These are phyloP conservation scores for Phytophthora fragariaefolia DNA, from an alignment of 352 stramenopile genomes.

Conservation along the genomic window DNA sequence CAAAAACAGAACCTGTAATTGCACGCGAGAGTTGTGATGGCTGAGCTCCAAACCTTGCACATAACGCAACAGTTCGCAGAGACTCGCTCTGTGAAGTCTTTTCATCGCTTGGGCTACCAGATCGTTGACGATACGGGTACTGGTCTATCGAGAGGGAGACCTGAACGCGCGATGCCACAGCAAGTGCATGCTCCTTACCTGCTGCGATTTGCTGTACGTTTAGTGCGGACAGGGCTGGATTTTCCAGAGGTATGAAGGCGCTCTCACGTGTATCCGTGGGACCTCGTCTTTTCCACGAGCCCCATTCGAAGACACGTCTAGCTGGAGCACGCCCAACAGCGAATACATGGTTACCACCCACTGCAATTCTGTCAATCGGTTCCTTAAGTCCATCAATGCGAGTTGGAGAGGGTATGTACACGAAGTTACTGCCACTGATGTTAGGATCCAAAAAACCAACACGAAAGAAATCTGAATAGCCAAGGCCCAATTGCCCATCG, in stretches of 20 bases:
- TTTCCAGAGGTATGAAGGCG: slow-evolving; percentile 55
- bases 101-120: slow-evolving; percentile 5
- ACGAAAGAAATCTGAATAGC: slow-evolving; percentile 66
- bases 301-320: slow-evolving; percentile 72
- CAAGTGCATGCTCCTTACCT: slow-evolving; percentile 72
- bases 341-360: slow-evolving; percentile 78
- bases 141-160: slow-evolving; percentile 53
- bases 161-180: slow-evolving; percentile 52
- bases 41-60: slow-evolving; percentile 58
- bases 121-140: slow-evolving; percentile 31
- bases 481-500: slow-evolving; percentile 71
- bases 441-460: slow-evolving; percentile 76
- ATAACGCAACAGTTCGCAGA: slow-evolving; percentile 50
- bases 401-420: slow-evolving; percentile 72
- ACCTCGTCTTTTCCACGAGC: slow-evolving; percentile 59
- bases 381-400: slow-evolving; percentile 67
- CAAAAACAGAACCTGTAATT: slow-evolving; percentile 44
- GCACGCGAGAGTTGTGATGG: slow-evolving; percentile 50
- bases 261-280: slow-evolving; percentile 57
- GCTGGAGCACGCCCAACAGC: slow-evolving; percentile 43
- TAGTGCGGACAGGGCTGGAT: slow-evolving; percentile 52
- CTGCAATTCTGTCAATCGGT: slow-evolving; percentile 52
- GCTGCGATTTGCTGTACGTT: slow-evolving; percentile 54
- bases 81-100: slow-evolving; percentile 26
- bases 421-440: slow-evolving; percentile 76